Conservation (phyloP, 768 basidiomycete genomes). For the Rubroboletus satanas region DNA sequence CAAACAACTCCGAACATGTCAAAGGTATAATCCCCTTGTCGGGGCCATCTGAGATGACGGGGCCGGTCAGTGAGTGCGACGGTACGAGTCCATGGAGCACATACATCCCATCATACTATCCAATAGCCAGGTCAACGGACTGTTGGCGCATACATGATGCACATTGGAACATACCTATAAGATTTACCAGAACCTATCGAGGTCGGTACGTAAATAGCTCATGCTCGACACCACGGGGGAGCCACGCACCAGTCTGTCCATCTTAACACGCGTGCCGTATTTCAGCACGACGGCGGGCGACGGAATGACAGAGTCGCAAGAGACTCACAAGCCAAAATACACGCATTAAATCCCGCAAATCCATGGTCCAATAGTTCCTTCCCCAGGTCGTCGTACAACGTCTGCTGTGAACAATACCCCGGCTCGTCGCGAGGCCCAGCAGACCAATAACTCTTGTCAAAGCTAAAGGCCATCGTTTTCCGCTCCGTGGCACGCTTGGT, state of each 20-base stretch:
- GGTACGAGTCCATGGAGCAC: slow-evolving; percentile 32
- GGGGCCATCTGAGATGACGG: slow-evolving; percentile 61
- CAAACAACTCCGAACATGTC: slow-evolving; percentile 90
- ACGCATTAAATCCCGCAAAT: slow-evolving; percentile 95
- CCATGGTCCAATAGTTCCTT: slow-evolving; percentile 93
- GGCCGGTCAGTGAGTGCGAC: slow-evolving; percentile 2
- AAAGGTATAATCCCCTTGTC: slow-evolving; percentile 99
- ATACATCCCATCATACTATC: slow-evolving; percentile 92
- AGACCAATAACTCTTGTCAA: slow-evolving; percentile 98
- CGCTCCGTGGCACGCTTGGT: slow-evolving; percentile 84
- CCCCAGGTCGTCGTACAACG: slow-evolving; percentile 90
- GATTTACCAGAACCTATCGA: slow-evolving; percentile 82
- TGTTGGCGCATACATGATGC: not conserved
- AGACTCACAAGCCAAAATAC: slow-evolving; percentile 95
- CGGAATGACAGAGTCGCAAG: slow-evolving; percentile 1
- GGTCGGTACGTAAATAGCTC: slow-evolving; percentile 3
- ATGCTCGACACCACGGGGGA: not conserved
- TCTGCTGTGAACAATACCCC: slow-evolving; percentile 90
- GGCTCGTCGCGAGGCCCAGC: slow-evolving; percentile 88
- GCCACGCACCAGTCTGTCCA: slow-evolving; percentile 79
- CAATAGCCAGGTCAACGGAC: slow-evolving; percentile 6
- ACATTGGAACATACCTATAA: slow-evolving; percentile 60
- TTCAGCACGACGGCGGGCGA: not conserved
- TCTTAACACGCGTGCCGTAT: slow-evolving; percentile 30
- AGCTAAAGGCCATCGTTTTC: slow-evolving; percentile 86